phyloP scores from a whole-genome alignment of 768 basidiomycete genomes.

The Tephrocybe sp. region DNA sequence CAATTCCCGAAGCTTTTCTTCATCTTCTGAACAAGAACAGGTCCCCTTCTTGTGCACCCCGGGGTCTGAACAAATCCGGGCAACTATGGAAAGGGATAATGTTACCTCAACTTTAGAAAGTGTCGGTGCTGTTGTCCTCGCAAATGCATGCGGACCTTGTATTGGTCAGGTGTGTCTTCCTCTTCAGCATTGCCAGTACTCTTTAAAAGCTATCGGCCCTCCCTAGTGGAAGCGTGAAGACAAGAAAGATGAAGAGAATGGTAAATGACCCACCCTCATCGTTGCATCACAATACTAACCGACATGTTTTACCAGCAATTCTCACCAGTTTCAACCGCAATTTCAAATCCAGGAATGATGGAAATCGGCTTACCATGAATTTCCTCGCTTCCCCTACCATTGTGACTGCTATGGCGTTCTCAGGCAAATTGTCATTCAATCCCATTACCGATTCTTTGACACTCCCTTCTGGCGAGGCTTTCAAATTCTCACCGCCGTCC shows the following conservation, averaged over 20 bases:
- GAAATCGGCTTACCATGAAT: constrained; percentile 92
- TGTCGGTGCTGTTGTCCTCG: constrained; percentile 92
- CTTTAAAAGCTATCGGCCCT: constrained; percentile 6
- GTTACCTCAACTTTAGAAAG: constrained; percentile 78
- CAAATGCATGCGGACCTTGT: constrained; percentile 98
- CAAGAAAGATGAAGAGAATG: constrained; percentile 86
- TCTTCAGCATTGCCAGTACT: not conserved
- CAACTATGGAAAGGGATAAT: constrained; percentile 94
- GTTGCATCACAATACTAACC: constrained; percentile 2
- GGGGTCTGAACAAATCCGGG: constrained; percentile 94
- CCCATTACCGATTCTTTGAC: constrained; percentile 75
- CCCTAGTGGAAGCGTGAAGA: constrained; percentile 89
- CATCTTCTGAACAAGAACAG: constrained; percentile 28
- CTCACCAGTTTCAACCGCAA: constrained; percentile 95
- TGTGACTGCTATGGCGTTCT: constrained; percentile 97
- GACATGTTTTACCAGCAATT: constrained; percentile 59
- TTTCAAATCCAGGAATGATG: constrained; percentile 93
- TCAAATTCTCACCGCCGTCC: constrained; percentile 81
- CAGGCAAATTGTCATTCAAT: constrained; percentile 91
- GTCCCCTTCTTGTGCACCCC: constrained; percentile 87
- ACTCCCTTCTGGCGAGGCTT: constrained; percentile 67
- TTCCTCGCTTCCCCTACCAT: constrained; percentile 96
- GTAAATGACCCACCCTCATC: constrained; percentile 33
- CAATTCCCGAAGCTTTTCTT: not conserved
- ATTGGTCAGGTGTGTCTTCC: constrained; percentile 75